Percentiles rank a stretch among this genome's conserved stretches.
Conservation (phyloP, 768 basidiomycete species). For the Podaxis pistillaris region DNA sequence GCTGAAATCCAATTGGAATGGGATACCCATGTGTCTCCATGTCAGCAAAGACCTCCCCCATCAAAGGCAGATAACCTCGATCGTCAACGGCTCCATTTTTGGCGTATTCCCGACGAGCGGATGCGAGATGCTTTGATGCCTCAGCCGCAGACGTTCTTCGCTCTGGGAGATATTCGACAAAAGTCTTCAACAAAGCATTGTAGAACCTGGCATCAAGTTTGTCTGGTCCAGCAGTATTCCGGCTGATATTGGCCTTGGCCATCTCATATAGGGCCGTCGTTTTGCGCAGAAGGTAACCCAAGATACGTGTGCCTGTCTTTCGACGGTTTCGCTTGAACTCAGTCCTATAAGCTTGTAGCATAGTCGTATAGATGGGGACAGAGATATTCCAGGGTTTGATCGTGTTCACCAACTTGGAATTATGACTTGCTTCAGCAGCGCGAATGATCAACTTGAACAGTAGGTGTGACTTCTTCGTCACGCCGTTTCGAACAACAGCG, state of each 20-base stretch:
- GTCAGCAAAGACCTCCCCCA: conserved; percentile 19
- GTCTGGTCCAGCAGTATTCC: conserved; percentile 11
- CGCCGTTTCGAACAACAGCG: conserved; percentile 55
- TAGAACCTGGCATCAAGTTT: conserved; percentile 60
- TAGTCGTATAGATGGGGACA: conserved; percentile 66
- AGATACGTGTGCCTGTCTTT: neutral
- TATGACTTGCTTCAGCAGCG: neutral
- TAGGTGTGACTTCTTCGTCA: conserved; percentile 35
- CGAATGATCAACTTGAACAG: neutral
- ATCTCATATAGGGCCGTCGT: neutral
- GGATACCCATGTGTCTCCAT: conserved; percentile 19
- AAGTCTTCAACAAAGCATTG: conserved; percentile 55
- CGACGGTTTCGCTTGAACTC: conserved; percentile 33
- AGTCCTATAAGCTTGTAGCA: conserved; percentile 59
- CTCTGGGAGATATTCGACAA: conserved; percentile 21
- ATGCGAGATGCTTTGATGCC: neutral
- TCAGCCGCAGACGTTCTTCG: neutral
- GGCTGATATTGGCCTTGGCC: conserved; percentile 9
- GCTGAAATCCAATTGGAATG: conserved; percentile 19
- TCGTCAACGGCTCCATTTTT: neutral
- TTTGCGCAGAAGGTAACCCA: neutral
- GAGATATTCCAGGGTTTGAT: conserved; percentile 60
- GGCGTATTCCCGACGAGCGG: conserved; percentile 3
- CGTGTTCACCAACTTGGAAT: neutral
- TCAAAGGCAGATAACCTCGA: neutral